Evolutionary conservation across 2,329 filamentous ascomycete species (phyloP), one percentile per base, ranked within the genome.

Genomic region (Beauveria medogensis): DNA sequence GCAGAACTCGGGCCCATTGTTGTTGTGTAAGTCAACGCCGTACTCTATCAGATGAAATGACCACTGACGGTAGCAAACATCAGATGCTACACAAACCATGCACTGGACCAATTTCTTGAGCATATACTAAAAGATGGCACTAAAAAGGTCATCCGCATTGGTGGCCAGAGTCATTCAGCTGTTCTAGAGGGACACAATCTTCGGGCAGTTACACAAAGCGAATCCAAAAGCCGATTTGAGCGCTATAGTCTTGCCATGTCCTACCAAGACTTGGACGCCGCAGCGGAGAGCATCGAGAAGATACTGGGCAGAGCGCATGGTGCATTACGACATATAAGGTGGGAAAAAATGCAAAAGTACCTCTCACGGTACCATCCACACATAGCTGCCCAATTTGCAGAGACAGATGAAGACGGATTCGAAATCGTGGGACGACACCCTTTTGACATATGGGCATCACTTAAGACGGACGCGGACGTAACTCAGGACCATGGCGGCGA

Each of bases 61-160:
- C 16, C 20, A 20, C 47, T 59, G 37, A 59, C 37, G n/a, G 22
- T 30, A 43, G 24, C 24, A 28, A 14, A 20, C 55, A 12, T 10
- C 20, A 59, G 48, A 18, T 59, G 57, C 62, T 81, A 80, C 57
- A 82, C 73, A 14, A 77, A 72, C 59, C 77, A 79, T 48, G 78
- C 77, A 0, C 63, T 81, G 0, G 79, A 81, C 55, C 79, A 82
- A 64, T 77, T 88, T 1, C 73, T 89, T 0, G 80, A 87, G 63
- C 79, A 86, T 62, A 69, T 88, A 0, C 59, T 83, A 0, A 71
- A 80, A 2, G 73, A 72, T 2, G 75, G 74, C 0, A 69, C 81
- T 4, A 64, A 70, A 0, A 73, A 80, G 5, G 75, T 89, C 30
- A 78, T 89, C 41, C 82, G 86, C 0, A 81, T 89, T 8, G 85